These are phyloP conservation scores for Bruguiera gymnorhiza DNA, from an alignment of 345 rosid genomes.

Conservation along the genomic window DNA sequence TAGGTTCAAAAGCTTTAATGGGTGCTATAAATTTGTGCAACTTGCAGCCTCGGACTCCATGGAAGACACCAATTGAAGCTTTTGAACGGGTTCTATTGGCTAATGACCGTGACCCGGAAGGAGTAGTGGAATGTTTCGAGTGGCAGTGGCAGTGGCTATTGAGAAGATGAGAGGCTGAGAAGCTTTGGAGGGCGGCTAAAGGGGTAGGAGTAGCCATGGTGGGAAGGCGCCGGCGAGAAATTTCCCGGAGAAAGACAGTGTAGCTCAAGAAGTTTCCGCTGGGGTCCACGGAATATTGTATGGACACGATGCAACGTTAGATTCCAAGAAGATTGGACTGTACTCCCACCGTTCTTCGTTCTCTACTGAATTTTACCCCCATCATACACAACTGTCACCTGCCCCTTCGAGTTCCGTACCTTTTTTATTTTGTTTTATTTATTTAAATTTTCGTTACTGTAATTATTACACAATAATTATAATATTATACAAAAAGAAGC, in stretches of 20 bases:
- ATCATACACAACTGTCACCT: no score
- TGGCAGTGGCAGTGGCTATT: conserved; percentile 43
- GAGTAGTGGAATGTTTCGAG: conserved; percentile 15
- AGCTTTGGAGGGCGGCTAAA: conserved; percentile 24
- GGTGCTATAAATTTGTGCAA: conserved; percentile 6
- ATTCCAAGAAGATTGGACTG: conserved; percentile 1
- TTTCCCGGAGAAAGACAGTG: neutral
- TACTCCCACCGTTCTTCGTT: neutral
- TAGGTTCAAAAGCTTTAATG: conserved; percentile 11
- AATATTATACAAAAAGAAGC: no score
- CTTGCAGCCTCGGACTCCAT: conserved; percentile 16
- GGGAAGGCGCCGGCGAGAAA: conserved; percentile 10
- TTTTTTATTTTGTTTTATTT: no score
- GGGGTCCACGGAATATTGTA: conserved; percentile 5
- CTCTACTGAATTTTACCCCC: neutral
- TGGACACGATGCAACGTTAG: conserved; percentile 7
- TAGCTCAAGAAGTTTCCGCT: neutral
- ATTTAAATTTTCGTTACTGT: no score
- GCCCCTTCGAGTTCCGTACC: no score
- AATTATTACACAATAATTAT: no score
- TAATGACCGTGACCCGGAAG: conserved; percentile 12
- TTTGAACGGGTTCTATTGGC: conserved; percentile 1
- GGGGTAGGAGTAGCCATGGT: conserved; percentile 47
- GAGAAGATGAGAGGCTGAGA: conserved; percentile 13
- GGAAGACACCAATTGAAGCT: conserved; percentile 11